Evolutionary conservation across 305 asterid species (phyloP), one percentile per base, ranked within the genome.

Genomic region (Fraxinus dipetala): DNA sequence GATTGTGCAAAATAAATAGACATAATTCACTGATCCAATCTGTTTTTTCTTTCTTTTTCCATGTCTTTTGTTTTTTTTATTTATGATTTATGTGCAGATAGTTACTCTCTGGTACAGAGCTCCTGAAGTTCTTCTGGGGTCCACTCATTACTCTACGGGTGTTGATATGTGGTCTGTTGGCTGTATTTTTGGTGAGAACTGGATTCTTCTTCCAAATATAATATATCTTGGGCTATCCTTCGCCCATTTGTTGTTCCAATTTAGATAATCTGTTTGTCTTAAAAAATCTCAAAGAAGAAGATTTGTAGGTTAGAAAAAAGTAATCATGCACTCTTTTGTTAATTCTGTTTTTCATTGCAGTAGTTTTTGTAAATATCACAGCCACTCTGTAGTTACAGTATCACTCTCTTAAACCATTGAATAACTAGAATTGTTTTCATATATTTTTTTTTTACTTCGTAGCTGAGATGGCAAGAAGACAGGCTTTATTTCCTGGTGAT

Each of bases 81-180:
- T 20, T 38, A 1, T 40, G 48, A 35, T 10, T 30, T 45, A 72
- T 83, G 24, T 32, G 78, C 86, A 92, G 98, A 93, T 95, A 75
- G 99, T 95, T 32, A 95, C 99, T 75, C 88, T 95, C 20, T 95
- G 98, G 98, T 95, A 95, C 78, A 91, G 99, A 89, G 98, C 99
- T 35, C 99, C 99, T 0, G 97, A 94, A 87, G 98, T 95, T 35
- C 90, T 95, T 79, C 88, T 95, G 63, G 98, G 98, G 78, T 87
- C 97, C 35, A 88, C 96, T 16, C 96, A 92, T 85, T 94, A 95
- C 89, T 94, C 99, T 0, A 91, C 98, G 7, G 97, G 87, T 0
- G 98, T 95, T 79, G 99, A 95, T 84, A 95, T 95, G 96, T 95
- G 97, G 98, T 95, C 98, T 48, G 98, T 94, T 76, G 99, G 98